Evolutionary conservation across 1,284 basidiomycete genomes (phyloP).

Genomic region (Peniophora sp.): DNA sequence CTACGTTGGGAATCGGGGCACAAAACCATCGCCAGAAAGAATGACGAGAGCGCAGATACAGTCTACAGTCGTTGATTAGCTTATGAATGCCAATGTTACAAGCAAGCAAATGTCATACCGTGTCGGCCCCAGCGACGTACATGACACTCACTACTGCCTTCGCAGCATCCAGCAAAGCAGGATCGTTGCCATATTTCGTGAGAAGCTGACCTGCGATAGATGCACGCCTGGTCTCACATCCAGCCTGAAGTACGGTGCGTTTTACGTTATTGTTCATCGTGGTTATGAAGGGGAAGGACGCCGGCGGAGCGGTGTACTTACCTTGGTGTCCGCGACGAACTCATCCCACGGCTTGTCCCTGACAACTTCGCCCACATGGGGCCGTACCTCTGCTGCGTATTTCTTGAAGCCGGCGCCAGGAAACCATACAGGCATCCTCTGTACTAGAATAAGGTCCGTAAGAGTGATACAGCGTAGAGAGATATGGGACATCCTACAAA

Average conservation of each 20-base stretch:
- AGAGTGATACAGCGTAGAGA: background rate
- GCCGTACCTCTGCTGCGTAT: background rate
- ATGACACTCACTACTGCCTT: background rate
- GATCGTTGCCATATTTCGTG: no score
- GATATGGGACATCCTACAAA: background rate
- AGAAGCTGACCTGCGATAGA: no score
- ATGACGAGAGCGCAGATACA: constrained; percentile 7
- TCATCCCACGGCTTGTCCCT: background rate
- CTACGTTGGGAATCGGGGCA: constrained; percentile 13
- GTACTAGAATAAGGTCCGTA: constrained; percentile 1
- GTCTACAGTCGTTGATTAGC: background rate
- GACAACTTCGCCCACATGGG: background rate
- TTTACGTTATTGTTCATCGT: no score
- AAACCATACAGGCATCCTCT: constrained; percentile 7
- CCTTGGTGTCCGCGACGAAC: no score
- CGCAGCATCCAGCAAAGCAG: no score
- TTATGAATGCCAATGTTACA: background rate
- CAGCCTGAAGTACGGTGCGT: no score
- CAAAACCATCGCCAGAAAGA: constrained; percentile 15
- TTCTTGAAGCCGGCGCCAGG: constrained; percentile 9
- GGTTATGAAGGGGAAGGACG: no score
- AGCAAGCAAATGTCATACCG: background rate
- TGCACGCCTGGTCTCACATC: no score
- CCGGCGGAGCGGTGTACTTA: no score
- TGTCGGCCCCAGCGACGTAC: background rate